Conservation (phyloP, 768 basidiomycete genomes). For the Russula brevipes region DNA sequence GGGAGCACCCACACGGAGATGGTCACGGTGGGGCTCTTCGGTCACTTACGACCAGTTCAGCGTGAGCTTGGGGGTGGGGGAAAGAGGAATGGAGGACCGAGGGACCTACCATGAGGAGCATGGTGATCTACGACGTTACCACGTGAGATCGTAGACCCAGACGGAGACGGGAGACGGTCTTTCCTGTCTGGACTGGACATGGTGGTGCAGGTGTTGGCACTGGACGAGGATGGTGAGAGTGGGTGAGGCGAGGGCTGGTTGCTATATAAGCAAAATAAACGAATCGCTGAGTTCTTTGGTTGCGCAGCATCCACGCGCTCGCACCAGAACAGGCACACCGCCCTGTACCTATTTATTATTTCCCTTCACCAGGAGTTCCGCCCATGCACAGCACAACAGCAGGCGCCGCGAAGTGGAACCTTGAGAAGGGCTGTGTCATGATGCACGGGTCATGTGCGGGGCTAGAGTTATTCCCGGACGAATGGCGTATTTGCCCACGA, state of each 20-base stretch:
- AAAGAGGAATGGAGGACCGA: conserved; percentile 7
- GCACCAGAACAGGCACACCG: background rate
- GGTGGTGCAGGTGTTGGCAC: background rate
- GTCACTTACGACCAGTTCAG: conserved; percentile 45
- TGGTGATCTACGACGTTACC: conserved; percentile 26
- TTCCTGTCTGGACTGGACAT: conserved; percentile 19
- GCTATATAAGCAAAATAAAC: background rate
- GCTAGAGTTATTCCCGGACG: background rate
- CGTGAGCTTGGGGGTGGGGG: conserved; percentile 19
- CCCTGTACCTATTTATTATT: no score
- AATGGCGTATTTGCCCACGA: conserved; percentile 4
- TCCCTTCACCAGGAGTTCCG: no score
- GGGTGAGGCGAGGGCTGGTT: background rate
- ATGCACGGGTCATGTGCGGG: background rate
- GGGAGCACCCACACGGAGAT: background rate
- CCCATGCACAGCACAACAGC: no score
- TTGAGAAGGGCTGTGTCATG: no score
- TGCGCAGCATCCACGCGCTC: no score
- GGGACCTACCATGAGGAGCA: conserved; percentile 22
- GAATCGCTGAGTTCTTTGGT: no score
- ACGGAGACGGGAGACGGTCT: conserved; percentile 16
- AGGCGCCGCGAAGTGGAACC: no score
- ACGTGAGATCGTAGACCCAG: conserved; percentile 2
- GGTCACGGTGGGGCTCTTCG: conserved; percentile 39
- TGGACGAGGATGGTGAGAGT: background rate